Base-by-base conservation (phyloP, 2,329 filamentous ascomycete species). In the Botrytis medusae region DNA sequence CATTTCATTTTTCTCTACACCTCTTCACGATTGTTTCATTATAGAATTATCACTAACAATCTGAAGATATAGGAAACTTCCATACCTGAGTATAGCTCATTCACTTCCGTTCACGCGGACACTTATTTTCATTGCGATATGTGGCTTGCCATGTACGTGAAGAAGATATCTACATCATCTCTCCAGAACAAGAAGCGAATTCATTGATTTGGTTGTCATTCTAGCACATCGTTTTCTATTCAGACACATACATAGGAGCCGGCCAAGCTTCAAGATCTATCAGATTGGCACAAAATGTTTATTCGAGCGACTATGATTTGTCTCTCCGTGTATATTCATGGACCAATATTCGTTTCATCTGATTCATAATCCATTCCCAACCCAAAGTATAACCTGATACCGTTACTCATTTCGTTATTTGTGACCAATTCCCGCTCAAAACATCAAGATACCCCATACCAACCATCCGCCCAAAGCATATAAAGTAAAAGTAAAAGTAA, bases 1-100 rank as follows among this genome's bases (percentile, higher is more conserved):
- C 72, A 78, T 76, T 76, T 77, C 75, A 46, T 61, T 72, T 72
- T 54, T 42, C 25, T 61, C 20, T 12, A 32, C 18, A 37, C 51
- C 42, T 48, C 12, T 2, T 37, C 10, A n/a, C 22, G 10, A 12
- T 32, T 32, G 37, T 14, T 20, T 61, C 1, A 29, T 32, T 8
- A 48, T 51, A 54, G 6, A 69, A 69, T 14, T 16, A 40, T 46
- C 16, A 34, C 63, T 72, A 44, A 72, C 42, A 20, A 34, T 20
- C 25, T 9, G 9, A 60, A 72, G 71, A 48, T 54, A 1, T 32
- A 57, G 61, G 8, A 42, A 40, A 14, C 20, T 20, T 8, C 16
- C 25, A 69, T 42, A 9, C 29, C 25, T 25, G 37, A 25, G 32
- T 32, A 20, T 25, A 22, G 10, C n/a, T 42, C 9, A 42, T 25